These are phyloP conservation scores for Hypoxylon sp. DNA, from an alignment of 2,329 filamentous ascomycete genomes.

Conservation along the genomic window DNA sequence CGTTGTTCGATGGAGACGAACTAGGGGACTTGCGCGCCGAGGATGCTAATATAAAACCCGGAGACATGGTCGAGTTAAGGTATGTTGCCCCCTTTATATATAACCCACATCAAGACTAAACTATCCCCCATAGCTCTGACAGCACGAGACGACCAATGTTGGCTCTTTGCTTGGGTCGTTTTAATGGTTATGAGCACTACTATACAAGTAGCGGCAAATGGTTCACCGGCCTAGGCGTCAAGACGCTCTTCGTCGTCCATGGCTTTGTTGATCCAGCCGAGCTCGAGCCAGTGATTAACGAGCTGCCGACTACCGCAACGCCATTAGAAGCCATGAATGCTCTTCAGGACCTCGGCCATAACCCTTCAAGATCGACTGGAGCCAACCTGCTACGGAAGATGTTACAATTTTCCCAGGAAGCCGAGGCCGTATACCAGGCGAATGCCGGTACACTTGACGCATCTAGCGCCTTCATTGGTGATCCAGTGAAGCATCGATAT, in stretches of 20 bases:
- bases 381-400: conserved; percentile 64
- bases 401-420: conserved; percentile 60
- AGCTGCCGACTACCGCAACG: conserved; percentile 54
- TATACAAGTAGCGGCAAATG: conserved; percentile 68
- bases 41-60: conserved; percentile 56
- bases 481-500: conserved; percentile 58
- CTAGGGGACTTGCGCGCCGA: conserved; percentile 56
- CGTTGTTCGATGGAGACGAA: conserved; percentile 57
- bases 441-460: conserved; percentile 65
- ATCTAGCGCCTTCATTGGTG: conserved; percentile 60
- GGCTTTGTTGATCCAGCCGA: conserved; percentile 61
- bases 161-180: conserved; percentile 67
- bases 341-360: conserved; percentile 58
- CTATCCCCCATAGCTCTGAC: conserved; percentile 47
- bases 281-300: conserved; percentile 59
- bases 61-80: conserved; percentile 68
- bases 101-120: conserved; percentile 28
- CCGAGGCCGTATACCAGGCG: conserved; percentile 63
- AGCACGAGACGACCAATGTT: conserved; percentile 64
- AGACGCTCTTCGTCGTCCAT: conserved; percentile 65
- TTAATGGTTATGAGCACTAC: conserved; percentile 67
- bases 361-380: conserved; percentile 62
- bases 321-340: conserved; percentile 53
- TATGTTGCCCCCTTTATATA: conserved; percentile 38
- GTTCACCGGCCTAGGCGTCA: conserved; percentile 62